Base-by-base conservation (phyloP, 306 rosid genomes). In the Begonia loranthoides region DNA sequence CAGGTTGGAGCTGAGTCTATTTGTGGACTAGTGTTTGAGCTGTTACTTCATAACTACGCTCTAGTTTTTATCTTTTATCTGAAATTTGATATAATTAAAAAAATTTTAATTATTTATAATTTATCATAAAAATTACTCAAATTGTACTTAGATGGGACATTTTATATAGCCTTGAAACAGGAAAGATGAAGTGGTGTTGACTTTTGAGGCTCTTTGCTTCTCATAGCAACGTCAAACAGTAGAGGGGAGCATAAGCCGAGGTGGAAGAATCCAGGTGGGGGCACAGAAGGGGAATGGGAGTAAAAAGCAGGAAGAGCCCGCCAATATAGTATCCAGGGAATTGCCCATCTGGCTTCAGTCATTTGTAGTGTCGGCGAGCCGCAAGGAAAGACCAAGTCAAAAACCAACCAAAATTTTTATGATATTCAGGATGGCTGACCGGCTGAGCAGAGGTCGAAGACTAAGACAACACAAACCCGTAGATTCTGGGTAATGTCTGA, bases 401-500 rank as follows among this genome's bases (percentile, higher is more conserved):
- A 53, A 48, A 54, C 54, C 67, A 62, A 45, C 36, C 36, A 5
- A 28, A 28, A 28, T 1, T 4, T 7, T 28, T 28, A n/a, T 28
- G 36, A 28, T 28, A 4, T 28, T 28, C 9, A 28, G 36, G 5
- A 19, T 4, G 36, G 8, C 36, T 28, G 36, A 28, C 8, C 2
- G 52, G 43, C 50, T 15, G 38, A 54, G 7, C 6, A 12, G 24
- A 12, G 3, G 16, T 41, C 34, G 40, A 62, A 15, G 49, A 62
- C 33, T 41, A 34, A 2, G 19, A 63, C 49, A 54, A 58, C 44
- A 55, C 34, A 13, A 46, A 60, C 44, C 73, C 73, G 69, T 0
- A 73, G 76, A 78, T 65, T 63, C 69, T 67, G 73, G 73, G 53
- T 24, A 46, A 57, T 62, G 69, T 62, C 60, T 33, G 54, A 51